Evolutionary conservation across 2,329 filamentous ascomycete species (phyloP), one percentile per base, ranked within the genome.

Genomic region (Dothistroma pini): DNA sequence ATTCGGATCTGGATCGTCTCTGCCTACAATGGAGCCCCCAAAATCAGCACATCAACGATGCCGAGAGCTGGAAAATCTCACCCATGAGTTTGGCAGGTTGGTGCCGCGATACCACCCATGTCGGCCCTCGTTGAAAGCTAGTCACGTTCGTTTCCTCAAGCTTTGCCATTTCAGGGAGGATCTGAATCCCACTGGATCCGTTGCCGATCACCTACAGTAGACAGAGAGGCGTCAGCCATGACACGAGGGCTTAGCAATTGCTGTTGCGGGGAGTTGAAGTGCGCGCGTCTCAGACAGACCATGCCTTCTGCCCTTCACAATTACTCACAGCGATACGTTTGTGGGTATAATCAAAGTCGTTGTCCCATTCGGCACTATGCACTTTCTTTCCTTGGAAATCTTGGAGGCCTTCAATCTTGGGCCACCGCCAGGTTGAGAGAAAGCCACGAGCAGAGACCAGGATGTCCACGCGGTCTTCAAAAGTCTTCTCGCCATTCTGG

Each of bases 321-420:
- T 29, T 2, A 29, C 73, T 72, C 63, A 81, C 66, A 2, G 77
- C 79, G 4, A 82, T 76, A 10, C 53, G 59, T 7, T 71, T 65
- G 34, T 76, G 66, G 56, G 75, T 73, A 57, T 77, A 64, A 31
- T 79, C 75, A 54, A 72, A 70, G 50, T 78, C 74, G 57, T 80
- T 80, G 54, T 75, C 75, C 80, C 80, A 83, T 7, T 68, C 60
- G 0, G 79, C 80, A 3, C 78, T 80, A 61, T 81, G 78, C 1
- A 72, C 56, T 11, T 73, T 68, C 12, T 66, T 72, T 25, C 79
- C 78, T 60, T 79, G 78, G 72, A 80, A 81, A 48, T 78, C 71
- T 29, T 70, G 66, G 48, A 80, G 68, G 2, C 78, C 78, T 11
- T 72, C 71, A 51, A 81, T 78, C 19, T 69, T 61, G 2, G 72